Base-by-base conservation (phyloP, 345 rosid species). In the Gossypium turneri region DNA sequence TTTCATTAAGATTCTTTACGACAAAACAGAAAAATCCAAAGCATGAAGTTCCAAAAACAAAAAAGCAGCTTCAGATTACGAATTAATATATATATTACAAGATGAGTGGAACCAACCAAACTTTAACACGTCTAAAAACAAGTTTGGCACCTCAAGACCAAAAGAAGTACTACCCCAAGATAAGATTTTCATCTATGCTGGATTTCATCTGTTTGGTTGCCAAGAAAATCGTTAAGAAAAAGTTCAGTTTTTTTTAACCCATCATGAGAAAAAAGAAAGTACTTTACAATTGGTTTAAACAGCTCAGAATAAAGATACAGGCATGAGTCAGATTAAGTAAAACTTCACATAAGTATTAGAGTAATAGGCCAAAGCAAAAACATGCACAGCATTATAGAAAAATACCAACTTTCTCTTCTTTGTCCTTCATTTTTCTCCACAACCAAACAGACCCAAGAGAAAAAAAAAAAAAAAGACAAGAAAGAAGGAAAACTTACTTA, bases 1-100 rank as follows among this genome's bases (percentile, higher is more conserved):
- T 34, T 81, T 17, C 53, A 73, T 83, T 73, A 22, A 81, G 89
- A 87, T 84, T 88, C 92, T 83, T 77, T 66, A 48, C 75, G 90
- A 87, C 94, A 86, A 89, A 60, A 58, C 78, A 80, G 86, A 88
- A 86, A 75, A 82, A 87, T 73, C 90, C 90, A 90, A 87, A 85
- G 79, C 84, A 73, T 75, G 87, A 77, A 76, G 72, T 68, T 88
- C 94, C 96, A 90, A 88, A 88, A 81, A 51, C 78, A 74, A 79
- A 56, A 67, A 77, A 77, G 68, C 73, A 50, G 66, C 72, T 72
- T 15, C 44, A 56, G 80, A 78, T 70, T 61, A 29, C 75, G 73
- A 61, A 80, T 77, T 76, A 16, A 34, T 22, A 58, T 24, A 60
- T 24, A 51, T 3, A 15, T 69, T 27, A 72, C 70, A 59, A 73